Evolutionary conservation across 2,329 filamentous ascomycete genomes (phyloP).

Genomic region (Trichophyton benhamiae): DNA sequence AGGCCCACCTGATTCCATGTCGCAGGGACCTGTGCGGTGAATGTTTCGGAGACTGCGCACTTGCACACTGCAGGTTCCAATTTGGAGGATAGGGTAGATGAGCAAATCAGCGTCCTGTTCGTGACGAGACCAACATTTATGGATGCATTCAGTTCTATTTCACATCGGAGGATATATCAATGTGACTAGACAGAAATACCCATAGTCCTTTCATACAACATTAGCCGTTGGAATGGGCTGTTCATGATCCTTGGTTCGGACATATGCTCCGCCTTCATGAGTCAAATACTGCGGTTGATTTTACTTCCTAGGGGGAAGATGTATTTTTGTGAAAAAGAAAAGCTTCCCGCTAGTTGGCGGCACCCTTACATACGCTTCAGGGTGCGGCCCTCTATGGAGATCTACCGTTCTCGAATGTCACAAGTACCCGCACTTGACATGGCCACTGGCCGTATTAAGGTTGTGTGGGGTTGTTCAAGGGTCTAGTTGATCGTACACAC

Average conservation of each 20-base stretch:
- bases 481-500: neutral
- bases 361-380: neutral
- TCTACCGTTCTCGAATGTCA: constrained; percentile 5
- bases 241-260: neutral
- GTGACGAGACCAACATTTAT: constrained; percentile 1
- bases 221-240: neutral
- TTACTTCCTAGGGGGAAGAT: neutral
- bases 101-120: constrained; percentile 3
- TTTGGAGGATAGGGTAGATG: neutral
- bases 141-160: neutral
- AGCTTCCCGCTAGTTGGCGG: neutral
- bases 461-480: constrained; percentile 2
- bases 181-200: constrained; percentile 1
- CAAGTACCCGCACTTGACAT: constrained; percentile 2
- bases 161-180: neutral
- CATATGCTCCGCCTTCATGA: neutral
- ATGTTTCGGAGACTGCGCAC: constrained; percentile 4
- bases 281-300: neutral
- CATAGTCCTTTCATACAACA: neutral
- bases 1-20: neutral
- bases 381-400: neutral
- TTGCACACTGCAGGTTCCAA: constrained; percentile 3
- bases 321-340: neutral
- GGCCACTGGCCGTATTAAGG: neutral
- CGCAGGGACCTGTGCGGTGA: neutral